Conservation (phyloP, 2,329 filamentous ascomycete species). For the Hirsutella minnesotensis region DNA sequence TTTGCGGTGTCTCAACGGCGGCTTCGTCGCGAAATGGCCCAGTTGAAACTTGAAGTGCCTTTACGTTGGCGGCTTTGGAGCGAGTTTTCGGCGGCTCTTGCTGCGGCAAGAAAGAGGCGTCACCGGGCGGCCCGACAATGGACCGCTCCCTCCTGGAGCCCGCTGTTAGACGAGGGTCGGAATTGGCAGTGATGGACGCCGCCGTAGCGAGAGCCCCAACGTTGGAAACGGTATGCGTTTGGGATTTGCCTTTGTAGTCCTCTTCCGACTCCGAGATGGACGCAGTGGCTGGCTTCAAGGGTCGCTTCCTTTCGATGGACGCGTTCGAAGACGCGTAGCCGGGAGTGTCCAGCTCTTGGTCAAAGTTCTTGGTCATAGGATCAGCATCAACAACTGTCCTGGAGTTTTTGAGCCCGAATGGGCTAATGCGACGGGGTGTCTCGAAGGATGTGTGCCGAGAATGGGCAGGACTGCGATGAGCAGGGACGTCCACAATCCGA, state of each 20-base stretch:
- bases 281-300: slow-evolving; percentile 13
- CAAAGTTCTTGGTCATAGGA: slow-evolving; percentile 12
- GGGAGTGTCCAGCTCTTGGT: background rate
- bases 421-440: slow-evolving; percentile 25
- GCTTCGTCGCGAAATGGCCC: slow-evolving; percentile 20
- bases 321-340: slow-evolving; percentile 4
- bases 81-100: slow-evolving; percentile 2
- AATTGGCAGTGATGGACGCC: background rate
- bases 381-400: slow-evolving; percentile 28
- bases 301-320: slow-evolving; percentile 17
- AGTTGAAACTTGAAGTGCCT: slow-evolving; percentile 14
- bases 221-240: background rate
- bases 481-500: slow-evolving; percentile 44
- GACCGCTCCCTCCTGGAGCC: background rate
- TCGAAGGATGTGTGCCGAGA: slow-evolving; percentile 39
- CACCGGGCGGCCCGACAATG: background rate
- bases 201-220: background rate
- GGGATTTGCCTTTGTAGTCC: slow-evolving; percentile 5
- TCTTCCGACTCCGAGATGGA: slow-evolving; percentile 35
- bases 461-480: slow-evolving; percentile 36
- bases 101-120: background rate
- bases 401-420: slow-evolving; percentile 28
- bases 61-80: slow-evolving; percentile 11
- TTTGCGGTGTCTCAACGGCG: slow-evolving; percentile 20
- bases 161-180: background rate